Evolutionary conservation across 495 filamentous ascomycete species (phyloP), one percentile per base, ranked within the genome.

Genomic region (Lichenothelia convexa): DNA sequence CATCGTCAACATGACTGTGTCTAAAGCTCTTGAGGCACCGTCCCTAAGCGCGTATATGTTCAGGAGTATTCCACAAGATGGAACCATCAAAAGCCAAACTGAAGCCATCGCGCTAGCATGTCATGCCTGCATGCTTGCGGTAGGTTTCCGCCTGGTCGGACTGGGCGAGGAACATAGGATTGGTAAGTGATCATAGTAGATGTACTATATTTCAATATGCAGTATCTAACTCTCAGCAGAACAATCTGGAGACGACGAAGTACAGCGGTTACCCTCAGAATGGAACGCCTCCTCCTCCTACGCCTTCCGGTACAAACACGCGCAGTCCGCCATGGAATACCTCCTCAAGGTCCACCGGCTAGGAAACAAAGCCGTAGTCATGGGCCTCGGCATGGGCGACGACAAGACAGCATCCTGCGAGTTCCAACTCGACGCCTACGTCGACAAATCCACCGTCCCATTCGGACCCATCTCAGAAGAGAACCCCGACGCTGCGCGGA

Each of bases 261-360:
- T 58, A 2, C 47, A 50, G 32, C 64, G 74, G n/a, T 68, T 97
- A 6, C 79, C 80, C 3, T 16, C 64, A 13, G 64, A 73, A 62
- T 93, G 85, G 85, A 92, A 92, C 54, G 58, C 67, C 23, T 61
- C 61, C 16, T 67, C 66, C 41, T 63, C 61, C 44, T 78, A 77
- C 55, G 67, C 76, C 33, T 91, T 97, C 56, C 73, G 87, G 36
- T 97, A 95, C 60, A 69, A 75, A 2, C 91, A 93, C 48, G 58
- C 70, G n/a, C 82, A 94, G 53, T 91, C 84, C 0, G 71, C 85
- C 11, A 80, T 89, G 64, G 65, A 78, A 42, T 95, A 77, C 50
- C 61, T 94, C 8, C 47, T 95, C 35, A 85, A 82, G 51, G 56
- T 87, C 44, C 78, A 73, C 57, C 73, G 87, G 11, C 63, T 95